Evolutionary conservation across 768 basidiomycete genomes (phyloP), one percentile per base, ranked within the genome.

Genomic region (Tricholoma bakamatsutake): DNA sequence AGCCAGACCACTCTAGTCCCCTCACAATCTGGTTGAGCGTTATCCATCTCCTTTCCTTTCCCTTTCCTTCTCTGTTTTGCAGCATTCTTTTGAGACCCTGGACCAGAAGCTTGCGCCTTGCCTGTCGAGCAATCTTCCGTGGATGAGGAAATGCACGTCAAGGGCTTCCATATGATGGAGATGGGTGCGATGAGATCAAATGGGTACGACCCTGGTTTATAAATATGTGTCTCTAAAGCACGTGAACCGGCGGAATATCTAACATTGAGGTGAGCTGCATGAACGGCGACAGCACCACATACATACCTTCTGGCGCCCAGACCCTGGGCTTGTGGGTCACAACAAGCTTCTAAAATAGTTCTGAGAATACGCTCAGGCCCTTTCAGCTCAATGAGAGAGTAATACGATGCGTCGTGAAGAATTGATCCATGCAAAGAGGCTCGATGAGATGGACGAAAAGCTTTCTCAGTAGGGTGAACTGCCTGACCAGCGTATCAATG

Each of bases 361-460:
- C 77, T 75, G 6, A 97, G 67, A 3, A 83, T 70, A 1, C 66
- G 61, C 63, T 87, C 78, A 2, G 79, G 75, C 2, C 90, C 93
- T 50, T 77, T 79, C 5, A 98, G 66, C 66, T 95, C 89, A 28
- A 94, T 77, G 2, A 85, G 74, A 0, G 84, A 83, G 60, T 78
- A 82, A 69, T 98, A 98, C 2, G 92, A 94, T 0, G 90, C 88
- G 63, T 99, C 96, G 54, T 95, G 92, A 1, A 96, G 69, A 53
- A 97, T 93, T 1, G 87, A 86, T 5, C 86, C 90, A 58, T 93
- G 90, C 9, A 87, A 69, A 1, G 92, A 82, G 3, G 97, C 94
- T 30, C 96, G 83, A 70, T 97, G 88, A 1, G 95, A 94, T 0
- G 96, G 87, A 17, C 97, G 82, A 67, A 88, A 96, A 0, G 92